Evolutionary conservation across 257 asterid species (phyloP), one percentile per base, ranked within the genome.

Genomic region (Rubia yunnanensis): DNA sequence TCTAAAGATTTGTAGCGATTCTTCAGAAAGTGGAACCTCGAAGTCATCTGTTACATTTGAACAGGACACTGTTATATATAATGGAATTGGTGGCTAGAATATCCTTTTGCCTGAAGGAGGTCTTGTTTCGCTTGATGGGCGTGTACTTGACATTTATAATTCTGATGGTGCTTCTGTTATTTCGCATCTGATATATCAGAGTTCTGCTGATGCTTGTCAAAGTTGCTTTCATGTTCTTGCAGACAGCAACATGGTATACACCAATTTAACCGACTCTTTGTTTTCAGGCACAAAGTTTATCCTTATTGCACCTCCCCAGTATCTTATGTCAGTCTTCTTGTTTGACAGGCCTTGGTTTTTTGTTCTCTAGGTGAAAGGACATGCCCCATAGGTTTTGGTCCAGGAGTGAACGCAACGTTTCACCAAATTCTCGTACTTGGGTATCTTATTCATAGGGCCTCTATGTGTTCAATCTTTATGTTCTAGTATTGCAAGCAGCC

Each of bases 341-440:
- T 69, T 79, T 68, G 64, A 35, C 80, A 92, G 99, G 95, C 82
- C 68, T 82, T 65, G 77, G 82, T 89, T 67, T 71, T 76, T 62
- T 85, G 87, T 55, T 72, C 79, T 76, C 68, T 71, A 73, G 75
- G 68, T 32, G 83, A 72, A 71, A 79, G 69, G 60, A 70, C 80
- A 57, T 82, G 49, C 53, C 97, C 95, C 10, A 36, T 81, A 38
- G 99, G 94, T 72, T 78, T 89, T 23, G 94, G 95, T 55, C 64
- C 73, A 66, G 94, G 84, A 5, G 84, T 72, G 56, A 27, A 69
- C 66, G 97, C 90, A 60, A 84, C 91, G 36, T 87, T 92, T 86
- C 85, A 86, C 78, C 88, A 94, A 61, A 75, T 92, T 69, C 95
- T 92, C 72, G 78, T 53, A 61, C 86, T 86, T 20, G 66, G 87